These are phyloP conservation scores for Endotrypanum monterogeii DNA, from an alignment of 208 protist genomes.

Conservation along the genomic window DNA sequence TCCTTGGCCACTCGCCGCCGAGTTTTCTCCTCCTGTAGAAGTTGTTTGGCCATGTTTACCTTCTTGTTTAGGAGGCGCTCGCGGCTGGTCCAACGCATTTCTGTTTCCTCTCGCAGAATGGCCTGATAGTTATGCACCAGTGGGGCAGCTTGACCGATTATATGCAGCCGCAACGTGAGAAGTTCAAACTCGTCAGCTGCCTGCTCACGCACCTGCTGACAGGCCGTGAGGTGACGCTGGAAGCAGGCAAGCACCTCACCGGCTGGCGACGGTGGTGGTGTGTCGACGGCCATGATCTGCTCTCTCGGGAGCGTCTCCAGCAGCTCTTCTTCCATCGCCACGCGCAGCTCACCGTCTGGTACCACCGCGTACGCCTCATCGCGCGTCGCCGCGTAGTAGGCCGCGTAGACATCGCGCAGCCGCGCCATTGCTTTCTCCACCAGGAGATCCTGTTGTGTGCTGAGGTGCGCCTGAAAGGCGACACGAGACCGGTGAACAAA, in stretches of 20 bases:
- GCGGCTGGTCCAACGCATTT: conserved; percentile 49
- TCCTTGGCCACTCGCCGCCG: conserved; percentile 64
- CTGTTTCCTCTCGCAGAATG: conserved; percentile 51
- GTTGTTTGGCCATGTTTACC: conserved; percentile 86
- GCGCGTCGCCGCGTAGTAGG: conserved; percentile 24
- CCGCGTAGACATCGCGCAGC: conserved; percentile 36
- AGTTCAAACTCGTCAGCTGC: conserved; percentile 26
- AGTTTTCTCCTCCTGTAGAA: conserved; percentile 74
- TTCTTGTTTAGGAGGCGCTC: conserved; percentile 79
- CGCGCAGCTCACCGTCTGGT: conserved; percentile 31
- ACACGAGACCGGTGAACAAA: conserved; percentile 41
- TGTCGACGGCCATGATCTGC: background rate
- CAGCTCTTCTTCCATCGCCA: conserved; percentile 36
- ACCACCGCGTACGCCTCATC: conserved; percentile 27
- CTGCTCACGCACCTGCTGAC: conserved; percentile 34
- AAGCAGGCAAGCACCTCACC: conserved; percentile 24
- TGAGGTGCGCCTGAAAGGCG: conserved; percentile 39
- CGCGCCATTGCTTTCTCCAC: conserved; percentile 32
- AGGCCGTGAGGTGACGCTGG: conserved; percentile 35
- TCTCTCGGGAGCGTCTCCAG: conserved; percentile 20
- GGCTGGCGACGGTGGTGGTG: background rate
- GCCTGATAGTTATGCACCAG: conserved; percentile 41
- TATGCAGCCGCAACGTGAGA: conserved; percentile 37
- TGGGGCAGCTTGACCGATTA: conserved; percentile 43
- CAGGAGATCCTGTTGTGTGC: conserved; percentile 29